phyloP scores from a whole-genome alignment of 768 basidiomycete genomes.

The Lactarius indigo region DNA sequence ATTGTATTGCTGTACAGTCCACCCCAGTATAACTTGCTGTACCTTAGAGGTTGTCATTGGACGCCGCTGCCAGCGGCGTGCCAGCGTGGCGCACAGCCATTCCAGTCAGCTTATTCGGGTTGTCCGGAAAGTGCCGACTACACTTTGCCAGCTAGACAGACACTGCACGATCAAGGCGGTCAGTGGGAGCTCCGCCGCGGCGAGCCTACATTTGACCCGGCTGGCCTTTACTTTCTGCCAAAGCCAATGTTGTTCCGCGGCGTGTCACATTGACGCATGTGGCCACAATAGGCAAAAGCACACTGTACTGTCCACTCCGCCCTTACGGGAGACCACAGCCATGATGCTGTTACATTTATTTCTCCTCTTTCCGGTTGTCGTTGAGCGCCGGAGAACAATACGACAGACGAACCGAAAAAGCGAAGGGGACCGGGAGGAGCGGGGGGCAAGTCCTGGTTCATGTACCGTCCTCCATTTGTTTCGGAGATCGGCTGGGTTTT shows the following conservation, averaged over 20 bases:
- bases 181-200: background rate
- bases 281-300: no score
- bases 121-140: no score
- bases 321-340: no score
- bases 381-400: background rate
- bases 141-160: background rate
- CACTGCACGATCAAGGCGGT: background rate
- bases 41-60: background rate
- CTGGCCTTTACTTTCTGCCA: background rate
- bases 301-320: no score
- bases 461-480: background rate
- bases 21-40: background rate
- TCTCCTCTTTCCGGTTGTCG: background rate
- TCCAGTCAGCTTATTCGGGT: no score
- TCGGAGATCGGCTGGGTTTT: background rate
- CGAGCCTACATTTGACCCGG: background rate
- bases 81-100: background rate
- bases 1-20: background rate
- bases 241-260: background rate
- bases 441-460: background rate
- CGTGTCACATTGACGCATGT: background rate
- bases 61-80: background rate
- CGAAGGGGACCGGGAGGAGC: background rate
- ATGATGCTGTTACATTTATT: background rate
- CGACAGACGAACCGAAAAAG: background rate